A percentile compares a stretch with the other conserved stretches of the same genome.
Conservation (phyloP, 345 rosid genomes). For the Murraya koenigii region DNA sequence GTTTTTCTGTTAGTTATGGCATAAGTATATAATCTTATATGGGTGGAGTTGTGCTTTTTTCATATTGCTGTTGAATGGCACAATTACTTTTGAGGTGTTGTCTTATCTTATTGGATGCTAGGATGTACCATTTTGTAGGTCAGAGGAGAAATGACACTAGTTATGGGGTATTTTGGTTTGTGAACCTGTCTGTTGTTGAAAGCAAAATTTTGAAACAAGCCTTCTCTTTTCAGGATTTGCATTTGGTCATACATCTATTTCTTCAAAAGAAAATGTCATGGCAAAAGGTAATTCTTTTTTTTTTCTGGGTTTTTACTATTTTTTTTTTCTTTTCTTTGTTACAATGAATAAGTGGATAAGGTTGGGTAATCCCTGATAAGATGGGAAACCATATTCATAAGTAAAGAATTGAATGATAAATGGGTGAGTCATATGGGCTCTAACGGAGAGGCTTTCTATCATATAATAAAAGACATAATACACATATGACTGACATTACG, state of each 20-base stretch:
- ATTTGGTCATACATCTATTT: constrained; percentile 72
- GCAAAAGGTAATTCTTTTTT: constrained; percentile 78
- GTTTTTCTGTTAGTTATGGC: background rate
- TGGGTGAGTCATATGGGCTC: background rate
- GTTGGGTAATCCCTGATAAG: background rate
- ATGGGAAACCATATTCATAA: background rate
- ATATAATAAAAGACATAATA: background rate
- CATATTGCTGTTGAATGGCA: background rate
- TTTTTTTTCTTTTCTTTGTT: background rate
- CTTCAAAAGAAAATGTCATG: constrained; percentile 79
- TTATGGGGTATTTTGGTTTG: constrained; percentile 20
- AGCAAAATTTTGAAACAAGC: constrained; percentile 40
- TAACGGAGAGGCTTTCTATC: background rate
- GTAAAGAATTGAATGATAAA: background rate
- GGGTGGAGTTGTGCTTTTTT: background rate
- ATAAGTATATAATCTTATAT: background rate
- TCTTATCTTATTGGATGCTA: background rate
- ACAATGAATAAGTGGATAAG: constrained; percentile 11
- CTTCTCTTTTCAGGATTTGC: constrained; percentile 89
- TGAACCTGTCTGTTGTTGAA: constrained; percentile 22
- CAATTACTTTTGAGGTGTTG: background rate
- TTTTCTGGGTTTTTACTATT: background rate
- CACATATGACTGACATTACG: background rate
- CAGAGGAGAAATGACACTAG: constrained; percentile 8
- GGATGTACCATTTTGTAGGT: constrained; percentile 13